Base-by-base conservation (phyloP, 345 rosid species). In the Anastatica hierochuntica region DNA sequence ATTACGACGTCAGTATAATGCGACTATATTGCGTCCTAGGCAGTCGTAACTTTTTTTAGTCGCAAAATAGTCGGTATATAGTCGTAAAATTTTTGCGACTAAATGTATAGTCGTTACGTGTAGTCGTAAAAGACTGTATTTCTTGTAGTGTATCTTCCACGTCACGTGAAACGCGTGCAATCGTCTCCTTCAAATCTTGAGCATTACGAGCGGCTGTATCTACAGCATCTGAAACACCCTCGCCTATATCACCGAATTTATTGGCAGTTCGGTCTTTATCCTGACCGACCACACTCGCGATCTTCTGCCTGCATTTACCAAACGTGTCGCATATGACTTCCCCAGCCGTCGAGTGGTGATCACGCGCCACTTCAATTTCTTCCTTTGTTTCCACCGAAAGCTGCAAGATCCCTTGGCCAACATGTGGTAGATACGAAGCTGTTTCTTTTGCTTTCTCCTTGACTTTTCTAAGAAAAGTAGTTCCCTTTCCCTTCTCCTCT, bases 261-360 rank as follows among this genome's bases (percentile, higher is more conserved):
- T 27, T 8, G 8, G 31, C 8, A 8, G 5, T 27, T 7, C 9
- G 31, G 31, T 27, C 5, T 14, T 30, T 30, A 2, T 10, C 8
- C 10, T 4, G 31, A 27, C 31, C 31, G 7, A 27, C 26, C 5
- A 65, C 68, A 23, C 56, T 60, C 0, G 82, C 77, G 7, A 82
- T 57, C 71, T 59, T 73, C 24, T 60, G 74, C 54, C 51, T 82
- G 41, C 92, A 84, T 64, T 74, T 75, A 1, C 87, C 89, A 10
- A 66, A 57, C 0, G 79, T 77, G 46, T 84, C 84, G 14, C 95
- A 82, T 1, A 76, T 54, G 23, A 80, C 68, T 69, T 87, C 89
- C 18, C 68, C 73, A 2, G 76, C 64, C 3, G 63, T 26, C 5
- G 60, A 17, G 44, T 45, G 56, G 26, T 30, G 66, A 20, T 27